phyloP scores from a whole-genome alignment of 495 filamentous ascomycete genomes.

The Penicillium taxi region DNA sequence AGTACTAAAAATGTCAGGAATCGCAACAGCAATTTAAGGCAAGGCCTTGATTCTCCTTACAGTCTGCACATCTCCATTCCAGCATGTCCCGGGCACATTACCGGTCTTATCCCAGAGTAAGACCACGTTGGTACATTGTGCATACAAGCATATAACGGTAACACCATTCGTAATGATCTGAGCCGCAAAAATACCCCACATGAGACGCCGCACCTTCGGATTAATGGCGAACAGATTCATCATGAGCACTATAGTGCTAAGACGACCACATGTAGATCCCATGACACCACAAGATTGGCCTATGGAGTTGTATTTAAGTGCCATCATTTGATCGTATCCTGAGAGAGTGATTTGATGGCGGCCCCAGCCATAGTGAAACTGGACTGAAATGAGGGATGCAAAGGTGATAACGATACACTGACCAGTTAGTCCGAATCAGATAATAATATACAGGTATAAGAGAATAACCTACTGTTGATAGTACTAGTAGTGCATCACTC shows the following conservation, averaged over 20 bases:
- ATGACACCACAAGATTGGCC: background rate
- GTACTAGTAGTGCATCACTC: background rate
- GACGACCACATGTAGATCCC: slow-evolving; percentile 1
- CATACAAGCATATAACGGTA: background rate
- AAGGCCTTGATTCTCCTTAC: background rate
- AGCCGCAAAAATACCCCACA: background rate
- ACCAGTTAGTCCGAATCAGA: background rate
- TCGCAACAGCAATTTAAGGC: background rate
- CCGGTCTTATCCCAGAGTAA: background rate
- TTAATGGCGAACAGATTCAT: background rate
- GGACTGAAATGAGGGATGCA: background rate
- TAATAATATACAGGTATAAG: no score
- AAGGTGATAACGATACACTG: background rate
- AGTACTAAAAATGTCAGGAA: background rate
- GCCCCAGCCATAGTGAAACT: slow-evolving; percentile 1
- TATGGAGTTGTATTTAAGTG: background rate
- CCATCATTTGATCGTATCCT: background rate
- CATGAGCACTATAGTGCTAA: background rate
- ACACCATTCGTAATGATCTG: background rate
- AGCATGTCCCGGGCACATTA: background rate
- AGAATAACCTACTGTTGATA: background rate
- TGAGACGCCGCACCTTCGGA: background rate
- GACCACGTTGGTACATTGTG: background rate
- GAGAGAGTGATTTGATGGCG: background rate
- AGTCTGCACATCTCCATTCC: slow-evolving; percentile 3